phyloP scores from a whole-genome alignment of 495 filamentous ascomycete genomes.

The Tuber calosporum region DNA sequence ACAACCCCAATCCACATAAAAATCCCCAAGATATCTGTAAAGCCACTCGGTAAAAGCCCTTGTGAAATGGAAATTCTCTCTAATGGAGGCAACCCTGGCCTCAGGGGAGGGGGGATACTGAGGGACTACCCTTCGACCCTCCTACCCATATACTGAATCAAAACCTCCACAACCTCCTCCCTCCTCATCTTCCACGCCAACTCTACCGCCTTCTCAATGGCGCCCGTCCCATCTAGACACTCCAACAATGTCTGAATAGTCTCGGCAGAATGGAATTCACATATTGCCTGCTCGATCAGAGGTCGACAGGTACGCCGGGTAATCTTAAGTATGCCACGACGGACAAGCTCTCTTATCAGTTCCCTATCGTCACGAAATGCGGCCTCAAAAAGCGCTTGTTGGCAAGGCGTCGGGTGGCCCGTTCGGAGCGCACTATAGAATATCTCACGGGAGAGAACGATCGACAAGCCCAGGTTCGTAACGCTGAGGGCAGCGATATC shows the following conservation, averaged over 20 bases:
- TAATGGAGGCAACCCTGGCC: too few species aligned
- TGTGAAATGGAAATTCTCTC: too few species aligned
- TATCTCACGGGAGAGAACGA: background rate
- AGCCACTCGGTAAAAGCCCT: too few species aligned
- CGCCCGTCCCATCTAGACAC: background rate
- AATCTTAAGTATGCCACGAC: background rate
- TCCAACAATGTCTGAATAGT: background rate
- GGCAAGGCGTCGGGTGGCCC: background rate
- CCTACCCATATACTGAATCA: background rate
- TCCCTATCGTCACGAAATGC: background rate
- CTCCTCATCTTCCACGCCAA: background rate
- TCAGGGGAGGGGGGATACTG: too few species aligned
- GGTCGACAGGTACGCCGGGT: background rate
- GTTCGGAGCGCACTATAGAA: background rate
- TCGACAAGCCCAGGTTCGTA: background rate
- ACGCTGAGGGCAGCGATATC: background rate
- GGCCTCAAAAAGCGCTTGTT: background rate
- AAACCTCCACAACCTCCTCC: background rate
- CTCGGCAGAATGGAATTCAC: background rate
- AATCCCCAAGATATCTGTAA: too few species aligned
- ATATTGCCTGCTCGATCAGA: background rate
- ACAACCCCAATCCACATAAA: too few species aligned
- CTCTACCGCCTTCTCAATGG: background rate
- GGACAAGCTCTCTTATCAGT: background rate
- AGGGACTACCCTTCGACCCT: too few species aligned